Evolutionary conservation across 1,284 basidiomycete species (phyloP).

Genomic region (Kalmanozyma brasiliensis): DNA sequence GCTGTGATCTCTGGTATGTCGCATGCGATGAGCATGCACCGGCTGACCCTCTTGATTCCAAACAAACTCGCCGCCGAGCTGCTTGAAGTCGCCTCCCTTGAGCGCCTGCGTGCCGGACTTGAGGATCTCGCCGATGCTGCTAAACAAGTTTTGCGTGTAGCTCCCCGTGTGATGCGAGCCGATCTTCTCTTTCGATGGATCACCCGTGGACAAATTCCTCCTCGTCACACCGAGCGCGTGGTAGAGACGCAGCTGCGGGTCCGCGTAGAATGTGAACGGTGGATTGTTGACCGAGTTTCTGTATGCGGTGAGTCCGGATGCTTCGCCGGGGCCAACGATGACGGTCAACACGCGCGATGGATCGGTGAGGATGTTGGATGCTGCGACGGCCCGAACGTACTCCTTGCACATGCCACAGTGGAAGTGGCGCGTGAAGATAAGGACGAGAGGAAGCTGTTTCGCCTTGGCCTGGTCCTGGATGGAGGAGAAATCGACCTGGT

Average conservation of each 20-base stretch:
- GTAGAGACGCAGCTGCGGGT: conserved; percentile 35
- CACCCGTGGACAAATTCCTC: conserved; percentile 27
- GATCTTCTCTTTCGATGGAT: conserved; percentile 15
- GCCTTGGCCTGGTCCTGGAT: conserved; percentile 12
- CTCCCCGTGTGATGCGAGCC: conserved; percentile 29
- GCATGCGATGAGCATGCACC: conserved; percentile 44
- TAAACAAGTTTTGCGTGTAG: conserved; percentile 3
- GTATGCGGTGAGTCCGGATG: conserved; percentile 21
- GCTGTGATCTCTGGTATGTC: conserved; percentile 40
- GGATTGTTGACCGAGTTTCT: conserved; percentile 11
- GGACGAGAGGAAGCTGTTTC: conserved; percentile 14
- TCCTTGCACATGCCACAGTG: conserved; percentile 56
- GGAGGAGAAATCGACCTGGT: conserved; percentile 14
- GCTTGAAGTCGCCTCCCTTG: conserved; percentile 49
- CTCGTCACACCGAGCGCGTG: conserved; percentile 39
- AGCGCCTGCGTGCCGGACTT: conserved; percentile 24
- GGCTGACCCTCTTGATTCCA: conserved; percentile 15
- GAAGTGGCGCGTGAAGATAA: conserved; percentile 49
- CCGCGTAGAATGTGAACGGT: conserved; percentile 37
- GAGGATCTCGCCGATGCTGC: conserved; percentile 26
- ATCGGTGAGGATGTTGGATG: conserved; percentile 24
- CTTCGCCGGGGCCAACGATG: conserved; percentile 45
- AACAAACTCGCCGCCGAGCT: conserved; percentile 46
- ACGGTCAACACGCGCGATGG: conserved; percentile 10
- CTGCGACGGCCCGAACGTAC: conserved; percentile 21